These are phyloP conservation scores for Tetrahymena borealis DNA, from an alignment of 73 alveolate genomes.

Conservation along the genomic window DNA sequence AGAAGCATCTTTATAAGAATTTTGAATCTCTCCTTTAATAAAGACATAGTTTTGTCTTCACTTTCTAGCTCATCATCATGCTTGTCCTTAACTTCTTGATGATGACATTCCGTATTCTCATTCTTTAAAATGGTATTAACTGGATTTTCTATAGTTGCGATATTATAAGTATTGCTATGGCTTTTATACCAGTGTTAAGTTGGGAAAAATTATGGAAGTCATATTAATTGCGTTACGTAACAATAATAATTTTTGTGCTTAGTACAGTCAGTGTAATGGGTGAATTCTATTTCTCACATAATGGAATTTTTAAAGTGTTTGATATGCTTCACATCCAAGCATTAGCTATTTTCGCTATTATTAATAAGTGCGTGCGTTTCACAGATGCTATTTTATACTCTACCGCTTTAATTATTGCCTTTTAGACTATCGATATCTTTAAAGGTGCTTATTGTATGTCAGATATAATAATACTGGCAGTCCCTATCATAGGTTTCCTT, in stretches of 20 bases:
- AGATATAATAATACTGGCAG: neutral
- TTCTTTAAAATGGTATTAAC: neutral
- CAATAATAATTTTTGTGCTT: neutral
- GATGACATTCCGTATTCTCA: neutral
- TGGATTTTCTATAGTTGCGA: neutral
- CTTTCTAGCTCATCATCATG: neutral
- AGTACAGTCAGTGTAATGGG: neutral
- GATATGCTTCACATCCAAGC: neutral
- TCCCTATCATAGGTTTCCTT: neutral
- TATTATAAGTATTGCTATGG: neutral
- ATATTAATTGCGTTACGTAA: neutral
- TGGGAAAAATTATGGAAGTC: neutral
- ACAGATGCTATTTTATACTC: neutral
- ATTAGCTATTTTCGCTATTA: neutral
- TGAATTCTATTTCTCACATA: neutral
- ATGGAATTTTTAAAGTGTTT: neutral
- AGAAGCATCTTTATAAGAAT: neutral
- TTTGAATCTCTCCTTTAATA: neutral
- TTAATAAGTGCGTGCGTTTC: neutral
- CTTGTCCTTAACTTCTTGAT: neutral
- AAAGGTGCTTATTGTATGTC: neutral
- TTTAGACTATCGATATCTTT: neutral
- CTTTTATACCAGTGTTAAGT: neutral
- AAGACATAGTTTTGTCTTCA: neutral
- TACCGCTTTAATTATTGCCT: neutral